Percentiles rank a stretch among this genome's conserved stretches.
Evolutionary conservation across 2,329 filamentous ascomycete genomes (phyloP).

Genomic region (Metarhizium robertsii): DNA sequence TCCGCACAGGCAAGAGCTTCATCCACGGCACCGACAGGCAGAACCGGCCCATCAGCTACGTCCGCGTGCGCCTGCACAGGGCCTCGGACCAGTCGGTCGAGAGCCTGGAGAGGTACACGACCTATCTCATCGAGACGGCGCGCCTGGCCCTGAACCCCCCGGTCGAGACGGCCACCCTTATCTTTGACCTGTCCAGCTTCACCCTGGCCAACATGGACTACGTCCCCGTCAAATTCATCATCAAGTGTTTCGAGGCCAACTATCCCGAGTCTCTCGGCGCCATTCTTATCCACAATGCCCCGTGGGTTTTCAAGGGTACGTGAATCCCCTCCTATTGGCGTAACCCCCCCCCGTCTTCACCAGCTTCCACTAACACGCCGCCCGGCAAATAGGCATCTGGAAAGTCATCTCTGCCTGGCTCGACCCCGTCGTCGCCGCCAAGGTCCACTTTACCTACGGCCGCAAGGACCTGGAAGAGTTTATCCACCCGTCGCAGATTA

Average conservation of each 20-base stretch:
- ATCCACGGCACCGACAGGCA: slow-evolving; percentile 26
- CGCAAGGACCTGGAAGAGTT: slow-evolving; percentile 52
- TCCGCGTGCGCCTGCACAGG: slow-evolving; percentile 24
- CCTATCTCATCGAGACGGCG: slow-evolving; percentile 29
- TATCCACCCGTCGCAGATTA: slow-evolving; percentile 52
- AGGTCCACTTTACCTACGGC: slow-evolving; percentile 61
- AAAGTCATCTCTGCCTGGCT: slow-evolving; percentile 67
- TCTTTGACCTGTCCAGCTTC: slow-evolving; percentile 68
- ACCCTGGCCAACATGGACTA: slow-evolving; percentile 69
- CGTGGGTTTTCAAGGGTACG: slow-evolving; percentile 54
- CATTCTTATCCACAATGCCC: slow-evolving; percentile 66
- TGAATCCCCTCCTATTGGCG: not conserved
- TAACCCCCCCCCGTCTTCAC: not conserved
- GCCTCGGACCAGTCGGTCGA: slow-evolving; percentile 22
- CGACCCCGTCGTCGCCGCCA: slow-evolving; percentile 63
- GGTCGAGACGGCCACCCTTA: slow-evolving; percentile 25
- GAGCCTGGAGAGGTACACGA: slow-evolving; percentile 26
- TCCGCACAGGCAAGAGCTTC: slow-evolving; percentile 28
- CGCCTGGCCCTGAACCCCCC: slow-evolving; percentile 7
- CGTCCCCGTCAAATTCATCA: slow-evolving; percentile 67
- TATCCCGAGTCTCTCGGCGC: slow-evolving; percentile 65
- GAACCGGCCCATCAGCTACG: slow-evolving; percentile 25
- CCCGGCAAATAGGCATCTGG: slow-evolving; percentile 26
- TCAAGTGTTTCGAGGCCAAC: slow-evolving; percentile 70
- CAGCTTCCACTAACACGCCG: too few species aligned